Conservation (phyloP, 2,329 filamentous ascomycete genomes). For the Penicillium sp. region DNA sequence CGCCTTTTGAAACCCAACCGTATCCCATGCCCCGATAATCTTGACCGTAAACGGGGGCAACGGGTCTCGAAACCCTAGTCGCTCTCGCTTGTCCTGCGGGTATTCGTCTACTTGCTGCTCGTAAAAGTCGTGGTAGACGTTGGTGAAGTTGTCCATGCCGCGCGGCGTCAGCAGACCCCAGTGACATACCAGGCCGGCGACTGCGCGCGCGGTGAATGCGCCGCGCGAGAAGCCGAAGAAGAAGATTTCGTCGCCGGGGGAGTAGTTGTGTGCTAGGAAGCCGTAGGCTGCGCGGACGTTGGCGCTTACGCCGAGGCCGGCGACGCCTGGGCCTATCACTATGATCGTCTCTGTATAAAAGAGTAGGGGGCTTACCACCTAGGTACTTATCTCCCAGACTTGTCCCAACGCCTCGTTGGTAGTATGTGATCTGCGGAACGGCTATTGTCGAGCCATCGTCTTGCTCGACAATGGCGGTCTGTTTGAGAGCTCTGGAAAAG, state of each 20-base stretch:
- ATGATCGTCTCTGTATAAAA: too few species aligned
- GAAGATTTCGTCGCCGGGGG: constrained; percentile 48
- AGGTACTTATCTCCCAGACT: constrained; percentile 17
- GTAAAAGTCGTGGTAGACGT: constrained; percentile 21
- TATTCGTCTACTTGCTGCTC: constrained; percentile 13
- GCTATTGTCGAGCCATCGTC: constrained; percentile 17
- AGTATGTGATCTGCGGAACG: constrained; percentile 38
- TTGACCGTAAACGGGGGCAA: constrained; percentile 28
- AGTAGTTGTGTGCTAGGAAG: constrained; percentile 51
- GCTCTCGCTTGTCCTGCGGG: constrained; percentile 2
- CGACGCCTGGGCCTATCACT: too few species aligned
- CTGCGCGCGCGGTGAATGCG: constrained; percentile 43
- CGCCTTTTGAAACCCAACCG: constrained; percentile 31
- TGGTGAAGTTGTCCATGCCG: constrained; percentile 22
- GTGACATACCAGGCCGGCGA: constrained; percentile 41
- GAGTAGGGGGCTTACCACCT: constrained; percentile 15
- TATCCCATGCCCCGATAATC: constrained; percentile 45
- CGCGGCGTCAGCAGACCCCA: constrained; percentile 43
- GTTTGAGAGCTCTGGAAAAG: constrained; percentile 31
- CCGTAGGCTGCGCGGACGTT: constrained; percentile 32
- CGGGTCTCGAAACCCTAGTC: constrained; percentile 15
- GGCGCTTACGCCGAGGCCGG: too few species aligned
- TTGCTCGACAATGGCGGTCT: constrained; percentile 22
- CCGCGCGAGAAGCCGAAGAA: constrained; percentile 48
- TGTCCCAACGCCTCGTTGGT: constrained; percentile 38